phyloP scores from a whole-genome alignment of 108 stramenopile genomes.

The Craspedostauros australis region DNA sequence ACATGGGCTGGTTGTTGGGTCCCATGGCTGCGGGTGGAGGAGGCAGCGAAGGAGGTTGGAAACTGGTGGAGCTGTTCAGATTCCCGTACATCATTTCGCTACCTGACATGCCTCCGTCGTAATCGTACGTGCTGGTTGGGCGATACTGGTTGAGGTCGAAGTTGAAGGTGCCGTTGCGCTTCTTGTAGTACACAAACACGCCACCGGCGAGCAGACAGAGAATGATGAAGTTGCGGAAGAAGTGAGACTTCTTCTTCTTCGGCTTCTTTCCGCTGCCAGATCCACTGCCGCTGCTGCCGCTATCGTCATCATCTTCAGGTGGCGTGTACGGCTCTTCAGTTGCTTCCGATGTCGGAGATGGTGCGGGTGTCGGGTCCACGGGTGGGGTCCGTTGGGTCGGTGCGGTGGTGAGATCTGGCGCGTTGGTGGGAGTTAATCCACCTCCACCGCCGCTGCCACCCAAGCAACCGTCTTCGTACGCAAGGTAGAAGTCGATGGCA shows the following conservation, averaged over 20 bases:
- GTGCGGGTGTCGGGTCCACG: slow-evolving; percentile 6
- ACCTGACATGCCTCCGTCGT: slow-evolving; percentile 25
- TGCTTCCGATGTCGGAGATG: slow-evolving; percentile 12
- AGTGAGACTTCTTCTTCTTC: slow-evolving; percentile 38
- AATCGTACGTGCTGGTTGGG: slow-evolving; percentile 37
- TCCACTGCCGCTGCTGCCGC: background rate
- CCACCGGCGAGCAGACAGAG: slow-evolving; percentile 35
- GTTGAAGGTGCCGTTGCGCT: slow-evolving; percentile 47
- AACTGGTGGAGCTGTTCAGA: slow-evolving; percentile 60
- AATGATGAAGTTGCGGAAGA: slow-evolving; percentile 45
- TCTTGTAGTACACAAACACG: slow-evolving; percentile 56
- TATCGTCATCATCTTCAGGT: slow-evolving; percentile 2
- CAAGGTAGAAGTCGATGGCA: slow-evolving; percentile 75
- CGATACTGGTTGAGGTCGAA: slow-evolving; percentile 67
- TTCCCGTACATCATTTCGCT: slow-evolving; percentile 53
- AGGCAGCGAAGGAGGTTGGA: slow-evolving; percentile 77
- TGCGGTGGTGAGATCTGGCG: background rate
- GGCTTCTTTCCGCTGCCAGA: slow-evolving; percentile 1
- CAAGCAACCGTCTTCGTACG: slow-evolving; percentile 58
- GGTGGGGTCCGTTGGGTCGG: slow-evolving; percentile 16
- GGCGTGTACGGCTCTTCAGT: slow-evolving; percentile 29
- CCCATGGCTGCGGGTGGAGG: slow-evolving; percentile 58
- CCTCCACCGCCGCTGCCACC: slow-evolving; percentile 22
- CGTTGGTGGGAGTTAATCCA: slow-evolving; percentile 6
- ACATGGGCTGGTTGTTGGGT: background rate